Evolutionary conservation across 768 basidiomycete species (phyloP).

Genomic region (Boletales sp.): DNA sequence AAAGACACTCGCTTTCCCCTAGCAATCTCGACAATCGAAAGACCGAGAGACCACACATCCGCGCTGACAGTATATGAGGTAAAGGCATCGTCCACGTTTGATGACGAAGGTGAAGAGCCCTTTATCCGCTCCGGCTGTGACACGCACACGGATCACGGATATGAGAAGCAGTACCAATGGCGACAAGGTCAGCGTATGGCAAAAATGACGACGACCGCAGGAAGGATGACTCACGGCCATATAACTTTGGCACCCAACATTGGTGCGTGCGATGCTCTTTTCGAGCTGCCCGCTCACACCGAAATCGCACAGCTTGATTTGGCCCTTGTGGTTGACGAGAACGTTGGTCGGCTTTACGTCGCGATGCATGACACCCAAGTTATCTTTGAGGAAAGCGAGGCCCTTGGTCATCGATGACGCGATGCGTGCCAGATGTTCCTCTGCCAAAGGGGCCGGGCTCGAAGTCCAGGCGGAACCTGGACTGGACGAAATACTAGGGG

Average conservation of each 20-base stretch:
- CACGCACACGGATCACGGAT: not conserved
- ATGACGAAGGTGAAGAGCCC: conserved; percentile 63
- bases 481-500: conserved; percentile 29
- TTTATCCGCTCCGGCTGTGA: conserved; percentile 90
- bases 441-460: conserved; percentile 45
- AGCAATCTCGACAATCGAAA: conserved; percentile 91
- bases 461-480: conserved; percentile 34
- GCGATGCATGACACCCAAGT: conserved; percentile 81
- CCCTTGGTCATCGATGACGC: conserved; percentile 82
- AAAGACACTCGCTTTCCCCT: conserved; percentile 48
- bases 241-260: conserved; percentile 97
- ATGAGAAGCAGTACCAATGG: not conserved
- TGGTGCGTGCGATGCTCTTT: conserved; percentile 93
- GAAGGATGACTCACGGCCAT: conserved; percentile 75
- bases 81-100: conserved; percentile 30
- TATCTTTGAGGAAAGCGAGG: conserved; percentile 92
- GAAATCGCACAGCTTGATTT: conserved; percentile 96
- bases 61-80: conserved; percentile 89
- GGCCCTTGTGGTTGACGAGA: conserved; percentile 81
- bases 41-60: conserved; percentile 95
- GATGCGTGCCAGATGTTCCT: conserved; percentile 80
- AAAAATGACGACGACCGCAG: conserved; percentile 1
- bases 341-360: conserved; percentile 95
- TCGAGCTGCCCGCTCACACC: conserved; percentile 99
- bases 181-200: conserved; percentile 1